These are phyloP conservation scores for Gentiana dahurica DNA, from an alignment of 257 asterid genomes.

Conservation along the genomic window DNA sequence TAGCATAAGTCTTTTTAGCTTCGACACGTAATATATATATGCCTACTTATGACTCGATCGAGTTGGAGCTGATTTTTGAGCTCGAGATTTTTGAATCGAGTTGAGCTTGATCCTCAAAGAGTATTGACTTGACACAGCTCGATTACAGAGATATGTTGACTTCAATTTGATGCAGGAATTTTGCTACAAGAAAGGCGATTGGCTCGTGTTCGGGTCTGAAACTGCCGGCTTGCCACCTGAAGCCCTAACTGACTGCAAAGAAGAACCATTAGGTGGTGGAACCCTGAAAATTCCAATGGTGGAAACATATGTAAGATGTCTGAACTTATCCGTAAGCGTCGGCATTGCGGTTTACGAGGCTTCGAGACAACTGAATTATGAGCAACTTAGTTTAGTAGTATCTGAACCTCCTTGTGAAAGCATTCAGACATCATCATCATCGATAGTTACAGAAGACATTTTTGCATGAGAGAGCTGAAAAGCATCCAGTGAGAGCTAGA, in stretches of 20 bases:
- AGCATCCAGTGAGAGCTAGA: background rate
- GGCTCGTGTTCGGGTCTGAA: constrained; percentile 97
- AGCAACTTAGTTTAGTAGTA: constrained; percentile 42
- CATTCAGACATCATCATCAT: constrained; percentile 25
- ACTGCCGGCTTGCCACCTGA: constrained; percentile 78
- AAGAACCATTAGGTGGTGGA: constrained; percentile 60
- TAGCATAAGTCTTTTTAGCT: background rate
- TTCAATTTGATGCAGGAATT: constrained; percentile 49
- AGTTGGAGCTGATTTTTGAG: background rate
- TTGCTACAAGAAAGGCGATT: constrained; percentile 68
- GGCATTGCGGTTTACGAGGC: constrained; percentile 92
- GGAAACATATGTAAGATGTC: constrained; percentile 91
- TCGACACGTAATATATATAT: no score
- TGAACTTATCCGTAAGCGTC: constrained; percentile 84
- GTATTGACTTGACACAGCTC: no score
- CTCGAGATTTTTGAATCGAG: no score
- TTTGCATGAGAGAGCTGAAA: constrained; percentile 32
- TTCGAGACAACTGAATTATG: constrained; percentile 79
- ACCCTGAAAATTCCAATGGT: constrained; percentile 79
- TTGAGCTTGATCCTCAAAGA: background rate
- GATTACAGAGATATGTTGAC: background rate
- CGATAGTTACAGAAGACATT: constrained; percentile 49
- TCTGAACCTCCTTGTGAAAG: constrained; percentile 30
- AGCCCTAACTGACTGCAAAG: constrained; percentile 65
- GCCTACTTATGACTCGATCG: no score